phyloP scores from a whole-genome alignment of 1,284 basidiomycete genomes.

The Microbotryomycetes sp. region DNA sequence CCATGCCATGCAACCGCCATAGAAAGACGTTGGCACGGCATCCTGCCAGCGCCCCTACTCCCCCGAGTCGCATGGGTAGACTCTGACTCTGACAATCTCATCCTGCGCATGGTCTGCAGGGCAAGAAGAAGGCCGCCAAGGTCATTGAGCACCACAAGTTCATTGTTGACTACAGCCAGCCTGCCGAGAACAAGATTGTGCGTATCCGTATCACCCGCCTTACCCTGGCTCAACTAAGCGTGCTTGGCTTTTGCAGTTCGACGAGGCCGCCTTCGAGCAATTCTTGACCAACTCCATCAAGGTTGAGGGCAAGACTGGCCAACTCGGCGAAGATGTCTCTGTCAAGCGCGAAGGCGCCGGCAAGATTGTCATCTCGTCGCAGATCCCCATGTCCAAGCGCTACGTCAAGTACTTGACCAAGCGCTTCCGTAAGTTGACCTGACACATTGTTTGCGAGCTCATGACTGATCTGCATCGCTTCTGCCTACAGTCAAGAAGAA shows the following conservation, averaged over 20 bases:
- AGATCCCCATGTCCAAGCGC: conserved; percentile 41
- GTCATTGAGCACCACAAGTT: conserved; percentile 13
- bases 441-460: conserved; percentile 24
- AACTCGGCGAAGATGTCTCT: conserved; percentile 41
- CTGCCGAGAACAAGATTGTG: conserved; percentile 42
- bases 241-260: conserved; percentile 35
- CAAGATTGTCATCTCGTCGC: conserved; percentile 42
- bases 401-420: conserved; percentile 45
- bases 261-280: conserved; percentile 43
- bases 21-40: too few relatives aligned
- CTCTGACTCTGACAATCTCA: too few relatives aligned
- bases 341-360: conserved; percentile 39
- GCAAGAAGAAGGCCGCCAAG: conserved; percentile 5
- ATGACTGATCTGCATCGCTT: background rate
- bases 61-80: too few relatives aligned
- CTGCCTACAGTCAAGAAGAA: conserved; percentile 24
- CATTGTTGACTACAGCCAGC: conserved; percentile 44
- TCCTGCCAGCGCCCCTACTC: too few relatives aligned
- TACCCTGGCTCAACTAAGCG: too few relatives aligned
- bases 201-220: background rate
- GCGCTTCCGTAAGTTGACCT: conserved; percentile 35
- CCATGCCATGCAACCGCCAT: too few relatives aligned
- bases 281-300: conserved; percentile 45
- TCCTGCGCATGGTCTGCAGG: background rate
- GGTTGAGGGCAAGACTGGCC: conserved; percentile 43